These are phyloP conservation scores for Ophryocystis elektroscirrha DNA, from an alignment of 169 alveolate genomes.

Conservation along the genomic window DNA sequence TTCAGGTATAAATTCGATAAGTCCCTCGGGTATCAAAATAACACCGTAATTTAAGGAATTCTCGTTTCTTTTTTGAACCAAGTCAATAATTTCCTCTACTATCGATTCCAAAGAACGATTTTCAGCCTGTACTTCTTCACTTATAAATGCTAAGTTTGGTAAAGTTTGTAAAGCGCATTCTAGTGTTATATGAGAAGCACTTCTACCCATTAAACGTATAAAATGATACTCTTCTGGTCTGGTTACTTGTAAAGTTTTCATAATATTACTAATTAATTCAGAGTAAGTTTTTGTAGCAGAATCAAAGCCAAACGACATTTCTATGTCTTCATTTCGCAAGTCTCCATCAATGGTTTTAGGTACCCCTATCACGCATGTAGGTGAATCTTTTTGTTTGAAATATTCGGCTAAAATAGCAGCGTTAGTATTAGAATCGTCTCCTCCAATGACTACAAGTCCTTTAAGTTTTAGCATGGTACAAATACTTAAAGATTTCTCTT, in stretches of 20 bases:
- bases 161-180: constrained; percentile 84
- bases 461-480: constrained; percentile 66
- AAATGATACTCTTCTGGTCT: constrained; percentile 75
- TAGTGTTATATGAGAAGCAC: constrained; percentile 88
- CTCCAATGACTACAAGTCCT: constrained; percentile 92
- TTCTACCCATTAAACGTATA: constrained; percentile 89
- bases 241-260: constrained; percentile 65
- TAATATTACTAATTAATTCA: constrained; percentile 72
- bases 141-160: constrained; percentile 70
- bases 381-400: constrained; percentile 39
- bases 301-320: constrained; percentile 89
- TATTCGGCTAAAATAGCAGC: constrained; percentile 90
- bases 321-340: constrained; percentile 71
- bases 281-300: constrained; percentile 89
- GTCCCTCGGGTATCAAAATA: constrained; percentile 83
- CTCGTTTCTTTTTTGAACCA: constrained; percentile 57
- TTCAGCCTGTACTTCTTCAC: constrained; percentile 58
- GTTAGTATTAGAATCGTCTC: constrained; percentile 94
- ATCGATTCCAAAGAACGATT: constrained; percentile 55
- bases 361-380: constrained; percentile 66
- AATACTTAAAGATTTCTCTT: constrained; percentile 48
- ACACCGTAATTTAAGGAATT: constrained; percentile 77
- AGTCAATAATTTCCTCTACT: constrained; percentile 55
- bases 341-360: constrained; percentile 99
- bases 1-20: constrained; percentile 84